Percentiles rank a stretch among this genome's conserved stretches.
Conservation (phyloP, 2,329 filamentous ascomycete species). For the Cladosporium sp. region DNA sequence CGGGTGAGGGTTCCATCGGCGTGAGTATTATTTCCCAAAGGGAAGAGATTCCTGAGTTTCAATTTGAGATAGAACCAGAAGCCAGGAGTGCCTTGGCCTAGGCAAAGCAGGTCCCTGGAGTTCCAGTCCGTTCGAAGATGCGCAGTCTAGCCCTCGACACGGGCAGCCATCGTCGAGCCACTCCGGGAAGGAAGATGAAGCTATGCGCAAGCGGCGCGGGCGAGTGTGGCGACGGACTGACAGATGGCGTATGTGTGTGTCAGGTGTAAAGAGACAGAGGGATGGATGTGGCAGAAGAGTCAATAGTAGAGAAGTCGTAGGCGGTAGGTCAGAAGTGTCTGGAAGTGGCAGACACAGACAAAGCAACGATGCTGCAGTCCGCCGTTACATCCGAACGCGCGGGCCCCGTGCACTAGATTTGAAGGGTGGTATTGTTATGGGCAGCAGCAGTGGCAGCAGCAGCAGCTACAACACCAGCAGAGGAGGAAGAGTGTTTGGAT, state of each 20-base stretch:
- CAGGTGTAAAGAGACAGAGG: not conserved
- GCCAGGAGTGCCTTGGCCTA: slow-evolving; percentile 10
- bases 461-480: too few relatives aligned
- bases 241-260: slow-evolving; percentile 2
- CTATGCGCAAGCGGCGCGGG: not conserved
- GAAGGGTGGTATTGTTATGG: not conserved
- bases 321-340: too few relatives aligned
- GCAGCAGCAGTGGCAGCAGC: too few relatives aligned
- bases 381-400: not conserved
- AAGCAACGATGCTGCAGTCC: not conserved
- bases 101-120: not conserved
- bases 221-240: not conserved
- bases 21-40: not conserved
- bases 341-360: not conserved
- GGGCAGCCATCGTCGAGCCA: slow-evolving; percentile 3
- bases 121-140: not conserved
- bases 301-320: not conserved
- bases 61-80: not conserved
- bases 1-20: not conserved
- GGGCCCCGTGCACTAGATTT: not conserved
- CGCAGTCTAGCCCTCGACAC: not conserved
- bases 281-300: too few relatives aligned
- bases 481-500: not conserved
- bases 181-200: not conserved
- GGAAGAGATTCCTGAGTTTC: slow-evolving; percentile 6